Evolutionary conservation across 2,329 filamentous ascomycete species (phyloP), one percentile per base, ranked within the genome.

Genomic region (Apiospora marii): DNA sequence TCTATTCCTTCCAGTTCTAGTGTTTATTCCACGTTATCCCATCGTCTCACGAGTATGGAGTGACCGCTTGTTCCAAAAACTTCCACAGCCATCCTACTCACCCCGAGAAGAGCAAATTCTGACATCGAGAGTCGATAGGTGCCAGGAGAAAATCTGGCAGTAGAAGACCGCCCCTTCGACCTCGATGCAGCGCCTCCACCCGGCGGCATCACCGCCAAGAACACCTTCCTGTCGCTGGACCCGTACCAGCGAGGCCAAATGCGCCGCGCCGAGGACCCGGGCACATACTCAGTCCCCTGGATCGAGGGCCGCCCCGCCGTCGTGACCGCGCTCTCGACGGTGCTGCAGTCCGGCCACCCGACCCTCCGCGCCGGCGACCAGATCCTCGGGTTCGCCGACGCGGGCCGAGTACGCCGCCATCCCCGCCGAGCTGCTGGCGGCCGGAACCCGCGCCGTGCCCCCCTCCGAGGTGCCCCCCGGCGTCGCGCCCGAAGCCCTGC

Each of bases 201-300:
- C 64, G 92, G 93, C 75, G 92, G 94, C 53, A 81, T 97, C 68
- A 89, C 90, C 44, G 84, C 92, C 75, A 89, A 94, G 84, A 89
- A 92, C 77, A 88, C 92, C 78, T 94, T 93, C 82, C 87, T 91
- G 75, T 95, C 93, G 53, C 92, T 92, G 84, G 94, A 97, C 82
- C 94, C 94, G 1, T 97, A 97, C 85, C 90, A 93, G 86, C 92
- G 95, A 72, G 93, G 92, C 74, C 89, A 90, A 76, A 95, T 97
- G 93, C 91, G 94, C 14, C 27, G 16, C 6, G n/a, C 24, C 1
- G 51, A 4, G 2, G 51, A 53, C 13, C 51, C 24, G 13, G 24
- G 51, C 12, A 53, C 51, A 24, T 53, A 95, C 85, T 81, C 86
- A 30, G 89, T 80, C 78, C 85, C n/a, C 82, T 93, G 48, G 85